Conservation (phyloP, 2,329 filamentous ascomycete genomes). For the Penicillium sp. region DNA sequence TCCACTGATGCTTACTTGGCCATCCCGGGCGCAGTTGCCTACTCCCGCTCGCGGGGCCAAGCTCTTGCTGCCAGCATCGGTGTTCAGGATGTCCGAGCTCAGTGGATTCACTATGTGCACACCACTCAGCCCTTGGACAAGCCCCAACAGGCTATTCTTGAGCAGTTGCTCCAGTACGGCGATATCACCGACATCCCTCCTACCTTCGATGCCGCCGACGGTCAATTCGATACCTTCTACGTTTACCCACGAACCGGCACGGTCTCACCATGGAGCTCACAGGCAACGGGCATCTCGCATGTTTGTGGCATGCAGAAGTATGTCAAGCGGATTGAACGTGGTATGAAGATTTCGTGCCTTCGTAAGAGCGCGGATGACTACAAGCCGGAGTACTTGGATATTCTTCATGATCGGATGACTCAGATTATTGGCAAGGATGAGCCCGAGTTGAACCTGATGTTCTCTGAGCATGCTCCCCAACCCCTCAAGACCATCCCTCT, state of each 20-base stretch:
- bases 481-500: constrained; percentile 74
- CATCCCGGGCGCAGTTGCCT: constrained; percentile 44
- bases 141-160: constrained; percentile 50
- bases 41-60: constrained; percentile 45
- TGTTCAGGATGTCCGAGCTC: constrained; percentile 44
- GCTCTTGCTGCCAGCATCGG: constrained; percentile 43
- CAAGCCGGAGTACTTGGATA: constrained; percentile 58
- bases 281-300: constrained; percentile 88
- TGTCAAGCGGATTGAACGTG: constrained; percentile 78
- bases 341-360: constrained; percentile 67
- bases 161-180: constrained; percentile 60
- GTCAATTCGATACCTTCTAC: constrained; percentile 60
- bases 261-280: constrained; percentile 94
- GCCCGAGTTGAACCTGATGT: constrained; percentile 72
- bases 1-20: constrained; percentile 34
- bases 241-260: constrained; percentile 74
- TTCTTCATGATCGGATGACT: constrained; percentile 92
- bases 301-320: constrained; percentile 77
- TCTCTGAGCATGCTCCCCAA: constrained; percentile 63
- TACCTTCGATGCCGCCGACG: constrained; percentile 47
- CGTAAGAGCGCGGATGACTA: constrained; percentile 55
- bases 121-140: constrained; percentile 49
- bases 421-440: constrained; percentile 66
- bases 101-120: constrained; percentile 63
- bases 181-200: constrained; percentile 50